A percentile compares a stretch with the other conserved stretches of the same genome.
Evolutionary conservation across 257 asterid species (phyloP).

Genomic region (Penstemon eatonii): DNA sequence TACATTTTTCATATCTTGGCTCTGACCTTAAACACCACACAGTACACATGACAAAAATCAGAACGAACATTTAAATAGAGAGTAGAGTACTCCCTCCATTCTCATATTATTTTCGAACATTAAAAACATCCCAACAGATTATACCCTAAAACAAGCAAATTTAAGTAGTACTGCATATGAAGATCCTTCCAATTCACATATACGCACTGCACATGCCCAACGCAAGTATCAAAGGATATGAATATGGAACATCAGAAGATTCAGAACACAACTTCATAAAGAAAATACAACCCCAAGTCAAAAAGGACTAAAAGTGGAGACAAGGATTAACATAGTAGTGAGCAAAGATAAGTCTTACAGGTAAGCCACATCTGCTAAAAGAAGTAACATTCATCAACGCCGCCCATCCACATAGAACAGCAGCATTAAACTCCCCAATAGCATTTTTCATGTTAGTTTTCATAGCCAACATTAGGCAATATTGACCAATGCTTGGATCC

Average conservation of each 20-base stretch:
- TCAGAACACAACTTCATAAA: neutral
- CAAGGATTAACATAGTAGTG: conserved; percentile 22
- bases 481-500: conserved; percentile 89
- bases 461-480: conserved; percentile 79
- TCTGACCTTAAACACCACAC: conserved; percentile 9
- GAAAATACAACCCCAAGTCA: conserved; percentile 20
- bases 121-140: conserved; percentile 6
- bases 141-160: neutral
- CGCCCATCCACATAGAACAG: conserved; percentile 70
- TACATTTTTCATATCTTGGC: conserved; percentile 20
- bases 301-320: conserved; percentile 5
- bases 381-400: conserved; percentile 68
- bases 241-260: conserved; percentile 5
- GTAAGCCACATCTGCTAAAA: conserved; percentile 82
- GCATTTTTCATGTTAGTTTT: conserved; percentile 82
- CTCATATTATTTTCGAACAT: conserved; percentile 9
- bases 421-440: conserved; percentile 79
- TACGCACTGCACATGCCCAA: conserved; percentile 8
- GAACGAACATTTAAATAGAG: conserved; percentile 15
- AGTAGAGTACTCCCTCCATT: conserved; percentile 15
- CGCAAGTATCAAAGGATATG: conserved; percentile 15
- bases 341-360: conserved; percentile 51
- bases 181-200: conserved; percentile 3
- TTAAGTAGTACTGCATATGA: conserved; percentile 3
- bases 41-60: neutral